phyloP scores from a whole-genome alignment of 495 filamentous ascomycete species.

The Xylaria venustula region DNA sequence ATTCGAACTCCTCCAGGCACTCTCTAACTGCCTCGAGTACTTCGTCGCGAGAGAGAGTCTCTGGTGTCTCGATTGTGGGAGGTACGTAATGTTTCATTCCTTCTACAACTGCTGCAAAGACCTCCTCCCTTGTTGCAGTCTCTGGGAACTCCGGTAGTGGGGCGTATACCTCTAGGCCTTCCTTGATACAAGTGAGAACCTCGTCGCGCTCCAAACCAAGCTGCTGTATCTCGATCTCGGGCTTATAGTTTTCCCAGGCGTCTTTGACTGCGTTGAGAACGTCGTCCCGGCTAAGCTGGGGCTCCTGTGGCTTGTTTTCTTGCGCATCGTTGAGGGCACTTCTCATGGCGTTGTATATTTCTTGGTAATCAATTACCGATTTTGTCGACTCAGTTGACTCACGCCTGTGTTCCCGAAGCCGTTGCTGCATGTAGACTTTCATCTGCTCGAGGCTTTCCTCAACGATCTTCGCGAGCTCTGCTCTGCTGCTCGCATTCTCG shows the following conservation, averaged over 20 bases:
- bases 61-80: conserved; percentile 64
- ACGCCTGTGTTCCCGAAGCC: conserved; percentile 71
- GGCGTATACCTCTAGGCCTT: conserved; percentile 76
- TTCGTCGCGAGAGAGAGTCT: conserved; percentile 71
- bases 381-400: conserved; percentile 54
- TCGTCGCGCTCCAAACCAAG: conserved; percentile 87
- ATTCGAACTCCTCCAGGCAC: conserved; percentile 73
- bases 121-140: conserved; percentile 70
- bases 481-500: conserved; percentile 54
- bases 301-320: conserved; percentile 41
- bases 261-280: conserved; percentile 83
- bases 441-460: conserved; percentile 77
- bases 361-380: conserved; percentile 62
- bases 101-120: conserved; percentile 77
- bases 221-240: conserved; percentile 85
- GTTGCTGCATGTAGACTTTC: conserved; percentile 71
- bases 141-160: conserved; percentile 45
- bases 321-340: conserved; percentile 71
- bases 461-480: conserved; percentile 74
- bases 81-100: conserved; percentile 75
- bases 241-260: conserved; percentile 88
- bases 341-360: conserved; percentile 78
- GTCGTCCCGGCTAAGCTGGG: conserved; percentile 62
- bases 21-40: conserved; percentile 73
- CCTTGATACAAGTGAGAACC: conserved; percentile 76